Base-by-base conservation (phyloP, 192 early-diverging fungal genomes). In the Coemansia sp. region DNA sequence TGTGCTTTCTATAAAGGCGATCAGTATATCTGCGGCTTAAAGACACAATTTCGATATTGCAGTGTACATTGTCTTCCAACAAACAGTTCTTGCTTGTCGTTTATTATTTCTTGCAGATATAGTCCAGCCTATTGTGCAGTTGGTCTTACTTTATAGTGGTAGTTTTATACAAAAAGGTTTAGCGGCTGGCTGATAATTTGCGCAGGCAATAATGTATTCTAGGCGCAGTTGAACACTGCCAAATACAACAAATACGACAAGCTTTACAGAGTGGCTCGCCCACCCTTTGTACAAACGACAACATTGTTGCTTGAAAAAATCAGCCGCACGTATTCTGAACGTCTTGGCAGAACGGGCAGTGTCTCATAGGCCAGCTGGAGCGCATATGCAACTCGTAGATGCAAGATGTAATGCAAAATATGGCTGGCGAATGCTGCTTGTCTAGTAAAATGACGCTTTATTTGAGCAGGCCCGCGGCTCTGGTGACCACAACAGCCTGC, bases 21-120 rank as follows among this genome's bases (percentile, higher is more conserved):
- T 62, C 60, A 62, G 60, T 62, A 15, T 22, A 34, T 11, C 60
- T 62, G 47, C 60, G 48, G 60, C 60, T 36, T 62, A 44, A 52
- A 62, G 48, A 62, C 60, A 62, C 60, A 62, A 38, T 52, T 62
- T 37, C 49, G 15, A 14, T 19, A 20, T 20, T 20, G 47, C 19
- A 8, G 47, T 48, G 17, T 20, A 8, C 47, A 48, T 48, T 48
- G 47, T 48, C 47, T 17, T 19, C 47, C 17, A 48, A 48, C 15
- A 48, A 48, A 17, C 19, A 17, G 5, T 8, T 19, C 20, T 15
- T 6, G n/a, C 47, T 48, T 48, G 47, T 34, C 31, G 31, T 19
- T 20, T 48, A n/a, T 20, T 15, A 8, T 48, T 48, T 19, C 47
- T 48, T 48, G 47, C 19, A 48, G 47, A 48, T 20, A 19, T 48